phyloP scores from a whole-genome alignment of 805 yeast species.

The Saccharomycopsis sp. region DNA sequence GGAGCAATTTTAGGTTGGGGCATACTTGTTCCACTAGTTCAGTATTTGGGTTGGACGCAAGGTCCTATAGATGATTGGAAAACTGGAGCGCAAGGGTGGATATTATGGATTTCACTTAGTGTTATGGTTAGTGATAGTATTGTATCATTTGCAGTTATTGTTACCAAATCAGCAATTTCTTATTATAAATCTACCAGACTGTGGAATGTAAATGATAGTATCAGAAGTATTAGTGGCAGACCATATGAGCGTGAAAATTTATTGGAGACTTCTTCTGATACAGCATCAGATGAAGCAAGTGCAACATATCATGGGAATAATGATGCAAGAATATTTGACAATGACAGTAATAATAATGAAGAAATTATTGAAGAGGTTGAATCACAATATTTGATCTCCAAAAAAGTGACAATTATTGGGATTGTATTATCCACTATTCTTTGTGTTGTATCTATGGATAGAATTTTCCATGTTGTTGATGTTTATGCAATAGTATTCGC shows the following conservation, averaged over 20 bases:
- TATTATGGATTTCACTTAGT: constrained; percentile 85
- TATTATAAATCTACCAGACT: constrained; percentile 13
- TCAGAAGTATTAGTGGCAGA: too few species aligned
- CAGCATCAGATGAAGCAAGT: constrained; percentile 26
- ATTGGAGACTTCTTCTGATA: background rate
- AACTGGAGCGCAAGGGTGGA: constrained; percentile 95
- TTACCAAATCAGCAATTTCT: constrained; percentile 35
- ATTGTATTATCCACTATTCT: constrained; percentile 55
- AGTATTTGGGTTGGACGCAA: constrained; percentile 73
- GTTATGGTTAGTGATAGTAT: constrained; percentile 92
- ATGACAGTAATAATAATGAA: background rate
- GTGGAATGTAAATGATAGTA: background rate
- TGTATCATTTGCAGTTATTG: constrained; percentile 66
- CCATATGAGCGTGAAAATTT: background rate
- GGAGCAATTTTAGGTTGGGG: constrained; percentile 94
- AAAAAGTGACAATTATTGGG: constrained; percentile 48
- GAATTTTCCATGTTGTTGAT: constrained; percentile 66
- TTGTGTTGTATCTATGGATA: constrained; percentile 57
- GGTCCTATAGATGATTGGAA: constrained; percentile 91
- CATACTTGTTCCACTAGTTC: constrained; percentile 74
- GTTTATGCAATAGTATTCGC: constrained; percentile 62
- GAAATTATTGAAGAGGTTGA: constrained; percentile 35
- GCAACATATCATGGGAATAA: constrained; percentile 7
- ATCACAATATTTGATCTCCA: constrained; percentile 42
- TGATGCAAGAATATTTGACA: background rate